Evolutionary conservation across 1,284 basidiomycete species (phyloP), one percentile per base, ranked within the genome.

Genomic region (Ganoderma lingzhi): DNA sequence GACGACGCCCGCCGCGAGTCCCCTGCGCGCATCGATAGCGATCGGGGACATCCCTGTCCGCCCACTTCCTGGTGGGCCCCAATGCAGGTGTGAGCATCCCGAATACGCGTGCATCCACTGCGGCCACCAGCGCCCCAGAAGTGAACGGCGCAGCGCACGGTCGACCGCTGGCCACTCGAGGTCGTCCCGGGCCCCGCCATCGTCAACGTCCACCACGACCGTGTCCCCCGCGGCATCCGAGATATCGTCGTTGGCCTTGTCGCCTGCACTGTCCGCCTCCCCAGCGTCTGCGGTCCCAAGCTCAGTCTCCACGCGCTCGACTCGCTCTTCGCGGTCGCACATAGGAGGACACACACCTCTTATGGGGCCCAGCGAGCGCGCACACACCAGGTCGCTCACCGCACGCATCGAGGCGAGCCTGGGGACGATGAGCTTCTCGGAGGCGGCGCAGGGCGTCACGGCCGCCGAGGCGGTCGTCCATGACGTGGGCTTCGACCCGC

Each of bases 401-500:
- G 37, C 58, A 2, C 59, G 62, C 35, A 28, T 69, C 14, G 35
- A 55, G 39, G 53, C 51, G 30, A 65, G 73, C 32, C 32, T 69
- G 37, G 62, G 56, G 9, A 17, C 42, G 51, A 30, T 69, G 64
- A 65, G 41, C 28, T 70, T 64, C 63, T 37, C 45, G 63, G 65
- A 67, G 64, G 62, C 62, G 30, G 60, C 48, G 17, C 17, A n/a
- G 15, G 53, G 56, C 32, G 23, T 37, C 6, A 48, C 53, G 14
- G 35, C 4, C 8, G 35, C 35, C 35, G 35, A 35, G 35, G 35
- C 35, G 3, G 56, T 73, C 28, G 66, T 71, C 55, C 74, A 74
- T 58, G 70, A 75, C 23, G 68, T 70, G 8, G 58, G 60, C 39
- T 66, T 71, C 62, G 78, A 79, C 65, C 78, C 78, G 53, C 77